Base-by-base conservation (phyloP, 2,329 filamentous ascomycete species). In the Phyllosticta citrichinensis region DNA sequence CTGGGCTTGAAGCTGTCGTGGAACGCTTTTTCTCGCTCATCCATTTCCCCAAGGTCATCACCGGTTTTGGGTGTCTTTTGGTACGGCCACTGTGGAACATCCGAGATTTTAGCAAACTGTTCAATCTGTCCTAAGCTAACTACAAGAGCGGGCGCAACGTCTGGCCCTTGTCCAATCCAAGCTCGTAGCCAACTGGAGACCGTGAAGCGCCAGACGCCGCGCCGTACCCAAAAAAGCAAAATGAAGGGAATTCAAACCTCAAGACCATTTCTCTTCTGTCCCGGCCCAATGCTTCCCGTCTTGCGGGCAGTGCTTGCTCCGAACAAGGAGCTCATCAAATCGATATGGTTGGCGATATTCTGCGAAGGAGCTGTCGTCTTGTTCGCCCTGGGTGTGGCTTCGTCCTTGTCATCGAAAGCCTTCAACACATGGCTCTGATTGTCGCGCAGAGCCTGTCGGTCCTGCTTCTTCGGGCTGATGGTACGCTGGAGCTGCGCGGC, bases 261-360 rank as follows among this genome's bases (percentile, higher is more conserved):
- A 75, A 93, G 89, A 71, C 89, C 88, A 76, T 79, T 79, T 68
- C 75, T 76, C 66, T 84, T 84, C 67, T 79, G 77, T 66, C 78
- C 79, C 68, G 81, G 80, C 60, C 80, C 53, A 51, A 52, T 47
- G 33, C 56, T 62, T 11, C 40, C 53, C 53, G n/a, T 55, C 33
- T 47, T 58, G 17, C 60, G 60, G 27, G 60, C 56, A 8, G 61
- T 58, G 55, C 57, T 62, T 52, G 87, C 84, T 72, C 89, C 88
- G 75, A 95, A 97, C 61, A 97, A 79, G 55, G 91, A 96, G 72
- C 96, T 93, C 91, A 96, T 97, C 72, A 97, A 79, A 77, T 97
- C 94, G 76, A 97, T 96, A 69, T 89, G 92, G 20, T 88, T 96
- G 20, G 86, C 83, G 74, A 96, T 93, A n/a, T 12, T n/a, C 8